Evolutionary conservation across 176 grass and related monocot species (phyloP), one percentile per base, ranked within the genome.

Genomic region (Musa acuminata): DNA sequence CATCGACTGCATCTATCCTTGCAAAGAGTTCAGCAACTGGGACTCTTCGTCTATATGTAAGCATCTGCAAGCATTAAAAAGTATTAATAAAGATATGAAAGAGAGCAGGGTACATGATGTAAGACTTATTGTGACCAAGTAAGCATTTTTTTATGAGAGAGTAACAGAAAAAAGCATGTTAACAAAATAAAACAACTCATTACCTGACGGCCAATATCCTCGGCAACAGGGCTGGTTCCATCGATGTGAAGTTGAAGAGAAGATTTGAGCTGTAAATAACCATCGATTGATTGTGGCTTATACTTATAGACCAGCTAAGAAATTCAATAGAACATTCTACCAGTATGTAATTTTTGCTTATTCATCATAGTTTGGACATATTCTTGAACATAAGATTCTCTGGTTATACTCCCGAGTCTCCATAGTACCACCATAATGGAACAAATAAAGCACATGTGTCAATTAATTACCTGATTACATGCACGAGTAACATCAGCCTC

Each of bases 201-300:
- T 71, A 94, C 95, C 90, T 94, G 95, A 67, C 95, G 95, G 49
- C 95, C 95, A 74, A 99, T 94, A 78, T 99, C 95, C 88, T 99
- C 95, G 43, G 82, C 95, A 84, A 89, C 86, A 58, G 95, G 84
- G 51, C 87, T 94, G 26, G 86, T 85, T 67, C 91, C 95, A 86
- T 99, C 95, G 20, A 99, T 89, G 74, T 99, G 91, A 55, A 99
- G 91, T 88, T 89, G 95, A 84, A 99, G 69, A 55, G 91, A 94
- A 81, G 90, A 94, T 85, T 94, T 99, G 69, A 99, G 78, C 95
- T 99, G 95, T 8, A 54, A 6, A 55, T 20, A 73, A 69, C 19
- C 16, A 50, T 17, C 11, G 19, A 20, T 50, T 69, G 20, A 14
- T 50, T n/a, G 43, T 20, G 8, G 6, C 27, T 49, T 49, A 4